Evolutionary conservation across 306 rosid genomes (phyloP), one percentile per base, ranked within the genome.

Genomic region (Cicer yamashitae): DNA sequence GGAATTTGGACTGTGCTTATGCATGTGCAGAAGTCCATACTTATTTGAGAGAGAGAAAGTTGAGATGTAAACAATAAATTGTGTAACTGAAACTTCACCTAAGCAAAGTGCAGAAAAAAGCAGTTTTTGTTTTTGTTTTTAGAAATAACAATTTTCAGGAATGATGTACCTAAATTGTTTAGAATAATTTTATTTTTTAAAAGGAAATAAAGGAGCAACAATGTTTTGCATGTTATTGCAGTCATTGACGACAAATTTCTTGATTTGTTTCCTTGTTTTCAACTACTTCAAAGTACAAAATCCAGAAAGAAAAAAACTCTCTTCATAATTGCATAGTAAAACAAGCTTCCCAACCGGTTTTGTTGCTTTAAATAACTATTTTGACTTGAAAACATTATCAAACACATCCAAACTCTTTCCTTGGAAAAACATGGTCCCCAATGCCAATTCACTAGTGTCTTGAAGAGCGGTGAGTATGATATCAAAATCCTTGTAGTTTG

Each of bases 191-290:
- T 53, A 18, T 18, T 74, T 34, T 50, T 64, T 50, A n/a, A 63
- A 50, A 17, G 41, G 8, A 61, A 12, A 37, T 43, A 74, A 38
- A 4, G 56, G 14, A 64, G 44, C 65, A 13, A 52, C 25, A 11
- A 18, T 25, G 41, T 22, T 75, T 64, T 76, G 45, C 22, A 76
- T 53, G 11, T 8, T 76, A 22, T 41, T 76, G 65, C 38, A n/a
- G 73, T 52, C 44, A 40, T 10, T 30, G 41, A 30, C 9, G 46
- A 30, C 12, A n/a, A 12, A 56, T 66, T 66, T 6, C 74, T 22
- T 43, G 45, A 53, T 43, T 56, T 53, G 67, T 66, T 66, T 67
- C 43, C 11, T 38, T 69, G 53, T 69, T 59, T 59, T 46, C 18
- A 59, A 6, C 41, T 18, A 54, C 53, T 54, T 53, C 37, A 30